Conservation (phyloP, 371 early-diverging fungal species). For the Catenaria anguillulae region DNA sequence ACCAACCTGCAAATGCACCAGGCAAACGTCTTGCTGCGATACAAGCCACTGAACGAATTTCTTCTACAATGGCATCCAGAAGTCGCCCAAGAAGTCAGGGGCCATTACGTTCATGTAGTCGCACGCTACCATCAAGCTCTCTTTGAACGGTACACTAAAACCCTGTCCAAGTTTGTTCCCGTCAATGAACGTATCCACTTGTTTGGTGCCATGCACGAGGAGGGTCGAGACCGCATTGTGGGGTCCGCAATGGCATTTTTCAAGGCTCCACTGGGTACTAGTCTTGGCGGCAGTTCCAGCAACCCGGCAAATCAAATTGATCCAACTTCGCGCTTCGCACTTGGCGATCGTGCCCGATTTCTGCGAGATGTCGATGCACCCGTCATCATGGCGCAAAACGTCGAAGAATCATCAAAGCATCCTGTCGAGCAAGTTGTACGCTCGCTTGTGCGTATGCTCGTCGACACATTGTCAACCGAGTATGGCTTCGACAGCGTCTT, state of each 20-base stretch:
- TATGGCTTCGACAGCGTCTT: slow-evolving; percentile 77
- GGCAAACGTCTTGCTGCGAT: slow-evolving; percentile 69
- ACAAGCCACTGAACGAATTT: slow-evolving; percentile 72
- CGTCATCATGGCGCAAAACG: slow-evolving; percentile 61
- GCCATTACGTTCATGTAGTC: slow-evolving; percentile 64
- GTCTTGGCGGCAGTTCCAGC: too few relatives aligned
- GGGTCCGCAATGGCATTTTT: slow-evolving; percentile 1
- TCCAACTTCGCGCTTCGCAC: slow-evolving; percentile 23
- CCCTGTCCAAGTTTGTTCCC: slow-evolving; percentile 52
- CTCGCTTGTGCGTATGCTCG: slow-evolving; percentile 65
- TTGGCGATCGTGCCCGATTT: slow-evolving; percentile 54
- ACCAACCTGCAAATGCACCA: slow-evolving; percentile 85
- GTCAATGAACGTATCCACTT: slow-evolving; percentile 60
- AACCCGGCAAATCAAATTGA: too few relatives aligned
- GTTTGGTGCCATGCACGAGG: slow-evolving; percentile 69
- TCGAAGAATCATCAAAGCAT: slow-evolving; percentile 57
- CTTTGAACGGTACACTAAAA: slow-evolving; percentile 71
- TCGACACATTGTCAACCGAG: slow-evolving; percentile 88
- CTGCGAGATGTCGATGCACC: slow-evolving; percentile 47
- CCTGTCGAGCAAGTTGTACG: slow-evolving; percentile 65
- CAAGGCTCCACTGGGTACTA: slow-evolving; percentile 8
- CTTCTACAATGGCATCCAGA: slow-evolving; percentile 73
- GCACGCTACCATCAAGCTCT: slow-evolving; percentile 68
- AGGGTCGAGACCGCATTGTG: slow-evolving; percentile 11
- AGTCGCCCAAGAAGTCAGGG: slow-evolving; percentile 69